Conservation (phyloP, 176 grass and related monocot genomes). For the Panicum miliaceum region DNA sequence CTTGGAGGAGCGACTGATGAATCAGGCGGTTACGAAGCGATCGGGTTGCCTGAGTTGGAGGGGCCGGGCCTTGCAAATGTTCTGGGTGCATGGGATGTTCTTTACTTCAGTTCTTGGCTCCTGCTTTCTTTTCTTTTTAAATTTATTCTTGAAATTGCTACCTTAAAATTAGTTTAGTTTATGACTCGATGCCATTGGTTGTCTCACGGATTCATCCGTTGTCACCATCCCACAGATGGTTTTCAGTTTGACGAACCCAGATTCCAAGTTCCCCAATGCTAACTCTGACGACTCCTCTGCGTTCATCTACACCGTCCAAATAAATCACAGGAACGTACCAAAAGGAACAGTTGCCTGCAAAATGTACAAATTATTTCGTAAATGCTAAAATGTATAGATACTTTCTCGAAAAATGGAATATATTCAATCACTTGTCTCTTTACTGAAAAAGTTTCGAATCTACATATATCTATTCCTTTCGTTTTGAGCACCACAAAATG, state of each 20-base stretch:
- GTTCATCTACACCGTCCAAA: conserved; percentile 36
- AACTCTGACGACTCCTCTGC: background rate
- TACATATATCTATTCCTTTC: too few species aligned
- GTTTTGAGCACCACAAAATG: background rate
- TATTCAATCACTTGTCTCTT: background rate
- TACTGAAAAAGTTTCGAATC: background rate
- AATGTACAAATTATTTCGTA: background rate
- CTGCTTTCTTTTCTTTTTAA: background rate
- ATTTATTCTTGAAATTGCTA: conserved; percentile 1
- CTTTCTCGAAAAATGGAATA: background rate
- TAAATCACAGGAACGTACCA: background rate
- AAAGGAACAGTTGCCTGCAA: background rate
- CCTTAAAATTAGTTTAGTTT: conserved; percentile 23
- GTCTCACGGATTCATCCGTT: background rate
- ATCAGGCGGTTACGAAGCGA: conserved; percentile 55
- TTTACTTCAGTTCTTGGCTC: conserved; percentile 35
- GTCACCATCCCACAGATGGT: conserved; percentile 23
- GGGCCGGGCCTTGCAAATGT: conserved; percentile 37
- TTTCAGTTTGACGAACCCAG: conserved; percentile 19
- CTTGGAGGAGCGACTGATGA: conserved; percentile 46
- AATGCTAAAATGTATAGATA: background rate
- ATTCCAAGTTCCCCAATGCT: conserved; percentile 17
- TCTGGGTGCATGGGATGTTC: conserved; percentile 38
- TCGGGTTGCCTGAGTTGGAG: conserved; percentile 20
- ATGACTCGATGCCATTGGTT: background rate